These are phyloP conservation scores for Irpex sp. DNA, from an alignment of 1,284 basidiomycete species.

Conservation along the genomic window DNA sequence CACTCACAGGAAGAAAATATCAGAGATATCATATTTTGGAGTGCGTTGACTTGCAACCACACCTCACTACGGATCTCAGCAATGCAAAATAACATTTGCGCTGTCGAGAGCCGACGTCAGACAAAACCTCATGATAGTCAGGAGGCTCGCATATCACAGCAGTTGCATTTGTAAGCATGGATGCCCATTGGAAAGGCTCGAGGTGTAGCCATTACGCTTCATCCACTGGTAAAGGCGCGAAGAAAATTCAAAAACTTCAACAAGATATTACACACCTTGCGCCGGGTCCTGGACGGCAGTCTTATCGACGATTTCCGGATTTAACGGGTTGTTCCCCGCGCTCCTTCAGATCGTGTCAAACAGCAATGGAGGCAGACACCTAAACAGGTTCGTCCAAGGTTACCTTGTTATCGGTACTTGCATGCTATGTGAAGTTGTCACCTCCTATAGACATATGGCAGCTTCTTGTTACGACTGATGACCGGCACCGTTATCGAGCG, in stretches of 20 bases:
- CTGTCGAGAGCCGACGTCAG: no score
- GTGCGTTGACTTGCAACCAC: no score
- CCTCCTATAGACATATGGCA: slow-evolving; percentile 10
- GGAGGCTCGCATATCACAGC: no score
- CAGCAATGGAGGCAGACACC: not conserved
- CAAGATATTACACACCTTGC: not conserved
- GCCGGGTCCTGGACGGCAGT: not conserved
- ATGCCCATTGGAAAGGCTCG: no score
- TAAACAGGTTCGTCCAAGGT: slow-evolving; percentile 3
- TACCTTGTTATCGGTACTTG: slow-evolving; percentile 11
- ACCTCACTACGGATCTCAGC: no score
- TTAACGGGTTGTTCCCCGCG: not conserved
- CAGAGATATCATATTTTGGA: no score
- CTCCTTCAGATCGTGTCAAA: not conserved
- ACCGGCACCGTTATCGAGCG: not conserved
- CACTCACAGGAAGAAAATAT: no score
- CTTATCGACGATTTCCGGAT: not conserved
- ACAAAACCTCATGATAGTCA: no score
- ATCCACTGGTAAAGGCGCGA: no score
- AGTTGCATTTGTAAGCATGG: no score
- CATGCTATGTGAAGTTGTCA: slow-evolving; percentile 11
- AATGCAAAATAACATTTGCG: no score
- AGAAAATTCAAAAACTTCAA: not conserved
- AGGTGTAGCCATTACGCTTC: no score
- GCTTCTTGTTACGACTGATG: slow-evolving; percentile 4